Evolutionary conservation across 2,329 filamentous ascomycete species (phyloP).

Genomic region (Colletotrichum chlorophyti): DNA sequence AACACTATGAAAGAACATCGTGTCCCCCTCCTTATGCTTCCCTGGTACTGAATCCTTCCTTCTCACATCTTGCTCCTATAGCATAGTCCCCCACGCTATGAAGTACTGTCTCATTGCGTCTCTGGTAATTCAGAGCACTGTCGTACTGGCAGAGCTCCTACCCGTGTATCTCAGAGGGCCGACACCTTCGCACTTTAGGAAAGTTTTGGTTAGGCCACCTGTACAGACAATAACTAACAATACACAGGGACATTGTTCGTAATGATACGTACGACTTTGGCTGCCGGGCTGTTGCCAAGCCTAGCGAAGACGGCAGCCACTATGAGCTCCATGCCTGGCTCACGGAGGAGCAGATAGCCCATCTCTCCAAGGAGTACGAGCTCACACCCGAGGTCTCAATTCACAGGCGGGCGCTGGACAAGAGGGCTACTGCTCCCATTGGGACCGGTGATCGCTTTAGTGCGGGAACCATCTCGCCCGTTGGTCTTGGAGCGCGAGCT

Average conservation of each 20-base stretch:
- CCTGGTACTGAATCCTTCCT: no score
- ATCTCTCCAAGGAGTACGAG: conserved; percentile 22
- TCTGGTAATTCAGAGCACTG: conserved; percentile 16
- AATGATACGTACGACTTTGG: conserved; percentile 25
- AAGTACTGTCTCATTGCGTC: conserved; percentile 22
- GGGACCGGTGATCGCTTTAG: conserved; percentile 36
- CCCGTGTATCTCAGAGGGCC: conserved; percentile 15
- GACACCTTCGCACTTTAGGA: conserved; percentile 16
- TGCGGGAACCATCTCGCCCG: conserved; percentile 31
- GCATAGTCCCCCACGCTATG: no score
- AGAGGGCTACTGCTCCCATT: conserved; percentile 36
- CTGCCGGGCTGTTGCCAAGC: conserved; percentile 22
- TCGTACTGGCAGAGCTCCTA: conserved; percentile 15
- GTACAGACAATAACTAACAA: background rate
- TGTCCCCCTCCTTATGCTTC: no score
- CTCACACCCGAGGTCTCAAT: conserved; percentile 10
- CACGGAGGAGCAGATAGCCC: conserved; percentile 17
- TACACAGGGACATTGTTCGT: conserved; percentile 12
- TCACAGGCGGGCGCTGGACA: conserved; percentile 6
- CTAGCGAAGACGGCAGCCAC: conserved; percentile 17
- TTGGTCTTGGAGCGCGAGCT: conserved; percentile 38
- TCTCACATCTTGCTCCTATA: background rate
- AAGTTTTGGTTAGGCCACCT: background rate
- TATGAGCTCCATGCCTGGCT: conserved; percentile 24
- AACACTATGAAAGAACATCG: no score